phyloP scores from a whole-genome alignment of 306 rosid species.

The Neltuma alba region DNA sequence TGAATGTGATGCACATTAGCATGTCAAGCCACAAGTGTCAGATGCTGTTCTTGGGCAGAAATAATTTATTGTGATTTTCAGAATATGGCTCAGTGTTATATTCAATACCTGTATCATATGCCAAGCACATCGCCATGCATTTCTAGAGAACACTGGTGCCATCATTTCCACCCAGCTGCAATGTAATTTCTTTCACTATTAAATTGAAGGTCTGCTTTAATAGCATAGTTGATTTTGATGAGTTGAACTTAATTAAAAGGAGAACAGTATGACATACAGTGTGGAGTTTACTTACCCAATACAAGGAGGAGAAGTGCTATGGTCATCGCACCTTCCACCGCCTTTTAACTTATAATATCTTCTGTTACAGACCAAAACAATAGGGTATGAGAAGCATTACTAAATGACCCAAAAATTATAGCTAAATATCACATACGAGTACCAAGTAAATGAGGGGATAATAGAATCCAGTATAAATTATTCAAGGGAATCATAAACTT shows the following conservation, averaged over 20 bases:
- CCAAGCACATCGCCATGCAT: conserved; percentile 89
- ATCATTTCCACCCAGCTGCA: conserved; percentile 98
- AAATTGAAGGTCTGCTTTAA: conserved; percentile 28
- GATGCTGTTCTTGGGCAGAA: conserved; percentile 9
- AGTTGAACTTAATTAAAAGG: conserved; percentile 3
- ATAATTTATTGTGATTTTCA: conserved; percentile 25
- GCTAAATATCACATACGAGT: not conserved
- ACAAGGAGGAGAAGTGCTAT: conserved; percentile 84
- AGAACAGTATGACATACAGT: conserved; percentile 27
- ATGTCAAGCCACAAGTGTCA: not conserved
- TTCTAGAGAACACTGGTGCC: conserved; percentile 93
- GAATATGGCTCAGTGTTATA: not conserved
- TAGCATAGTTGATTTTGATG: conserved; percentile 3
- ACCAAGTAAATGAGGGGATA: not conserved
- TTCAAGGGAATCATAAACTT: not conserved
- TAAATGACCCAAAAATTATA: not conserved
- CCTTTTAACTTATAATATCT: conserved; percentile 81
- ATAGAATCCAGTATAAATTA: not conserved
- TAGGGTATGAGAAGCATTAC: not conserved
- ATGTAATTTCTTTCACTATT: conserved; percentile 33
- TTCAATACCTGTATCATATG: conserved; percentile 80
- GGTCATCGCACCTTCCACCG: conserved; percentile 67
- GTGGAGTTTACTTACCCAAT: conserved; percentile 59
- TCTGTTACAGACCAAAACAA: conserved; percentile 50
- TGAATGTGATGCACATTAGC: not conserved